These are phyloP conservation scores for Phenoliferia sp. DNA, from an alignment of 1,284 basidiomycete species.

Conservation along the genomic window DNA sequence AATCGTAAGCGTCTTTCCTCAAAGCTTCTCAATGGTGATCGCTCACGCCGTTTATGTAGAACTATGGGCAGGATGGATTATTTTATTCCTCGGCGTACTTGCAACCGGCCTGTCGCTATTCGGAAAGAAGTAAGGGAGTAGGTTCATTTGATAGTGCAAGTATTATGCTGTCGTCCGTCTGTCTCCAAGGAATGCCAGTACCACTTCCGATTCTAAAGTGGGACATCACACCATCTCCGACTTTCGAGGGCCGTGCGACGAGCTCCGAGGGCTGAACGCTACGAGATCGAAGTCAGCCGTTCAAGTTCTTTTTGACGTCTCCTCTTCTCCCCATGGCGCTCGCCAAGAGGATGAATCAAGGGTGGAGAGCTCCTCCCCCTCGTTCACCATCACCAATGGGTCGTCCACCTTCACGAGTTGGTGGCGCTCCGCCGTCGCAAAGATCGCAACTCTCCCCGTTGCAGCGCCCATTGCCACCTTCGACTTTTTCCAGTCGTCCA, in stretches of 20 bases:
- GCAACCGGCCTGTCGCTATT: background rate
- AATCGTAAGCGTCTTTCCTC: slow-evolving; percentile 7
- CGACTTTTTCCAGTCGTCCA: too few species aligned
- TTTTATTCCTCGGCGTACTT: background rate
- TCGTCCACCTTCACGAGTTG: background rate
- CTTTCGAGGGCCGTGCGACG: too few species aligned
- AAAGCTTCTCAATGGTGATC: too few species aligned
- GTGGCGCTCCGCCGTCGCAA: background rate
- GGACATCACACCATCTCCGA: too few species aligned
- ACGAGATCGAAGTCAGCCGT: too few species aligned
- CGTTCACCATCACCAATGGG: background rate
- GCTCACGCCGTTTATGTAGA: too few species aligned
- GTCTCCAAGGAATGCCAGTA: background rate
- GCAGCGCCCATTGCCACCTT: background rate
- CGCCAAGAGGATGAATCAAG: too few species aligned
- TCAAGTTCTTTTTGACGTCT: too few species aligned
- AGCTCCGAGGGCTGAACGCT: too few species aligned
- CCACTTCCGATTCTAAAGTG: background rate
- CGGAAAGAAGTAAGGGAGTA: too few species aligned
- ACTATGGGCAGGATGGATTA: slow-evolving; percentile 5
- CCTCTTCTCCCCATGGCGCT: too few species aligned
- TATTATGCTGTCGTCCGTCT: background rate
- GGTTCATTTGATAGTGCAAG: background rate
- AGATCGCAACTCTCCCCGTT: background rate
- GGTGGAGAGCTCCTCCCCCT: background rate